phyloP scores from a whole-genome alignment of 306 rosid species.

The Heteromeles arbutifolia region DNA sequence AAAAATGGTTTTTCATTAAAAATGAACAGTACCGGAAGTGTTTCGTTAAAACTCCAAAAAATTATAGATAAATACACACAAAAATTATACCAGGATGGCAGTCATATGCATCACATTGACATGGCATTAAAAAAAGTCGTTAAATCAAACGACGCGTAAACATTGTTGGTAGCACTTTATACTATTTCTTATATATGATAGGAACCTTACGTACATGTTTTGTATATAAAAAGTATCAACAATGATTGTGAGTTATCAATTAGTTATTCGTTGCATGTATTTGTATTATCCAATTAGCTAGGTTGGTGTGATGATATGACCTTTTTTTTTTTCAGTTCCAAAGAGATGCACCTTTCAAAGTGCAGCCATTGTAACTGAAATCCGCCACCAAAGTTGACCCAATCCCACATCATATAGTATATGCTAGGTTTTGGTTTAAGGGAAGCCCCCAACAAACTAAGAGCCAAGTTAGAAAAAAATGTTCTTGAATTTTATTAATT shows the following conservation, averaged over 20 bases:
- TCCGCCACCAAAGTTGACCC: not conserved
- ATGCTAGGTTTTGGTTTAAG: not conserved
- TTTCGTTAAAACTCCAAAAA: no score
- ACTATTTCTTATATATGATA: not conserved
- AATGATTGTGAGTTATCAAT: not conserved
- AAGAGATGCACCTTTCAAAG: not conserved
- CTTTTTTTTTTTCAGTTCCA: not conserved
- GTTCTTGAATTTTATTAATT: not conserved
- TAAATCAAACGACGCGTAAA: not conserved
- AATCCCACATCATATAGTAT: not conserved
- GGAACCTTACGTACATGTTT: not conserved
- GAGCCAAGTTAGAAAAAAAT: not conserved
- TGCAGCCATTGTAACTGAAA: not conserved
- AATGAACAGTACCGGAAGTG: no score
- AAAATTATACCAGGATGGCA: not conserved
- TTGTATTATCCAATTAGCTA: not conserved
- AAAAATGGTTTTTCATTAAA: no score
- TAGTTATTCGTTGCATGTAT: not conserved
- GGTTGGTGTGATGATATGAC: not conserved
- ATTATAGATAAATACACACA: no score
- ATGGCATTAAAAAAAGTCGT: not conserved
- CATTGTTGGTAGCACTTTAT: not conserved
- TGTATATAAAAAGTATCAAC: not conserved
- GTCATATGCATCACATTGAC: not conserved
- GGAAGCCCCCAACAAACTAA: not conserved